Evolutionary conservation across 164 flowering plant species (phyloP), one percentile per base, ranked within the genome.

Genomic region (Aristolochia contorta): DNA sequence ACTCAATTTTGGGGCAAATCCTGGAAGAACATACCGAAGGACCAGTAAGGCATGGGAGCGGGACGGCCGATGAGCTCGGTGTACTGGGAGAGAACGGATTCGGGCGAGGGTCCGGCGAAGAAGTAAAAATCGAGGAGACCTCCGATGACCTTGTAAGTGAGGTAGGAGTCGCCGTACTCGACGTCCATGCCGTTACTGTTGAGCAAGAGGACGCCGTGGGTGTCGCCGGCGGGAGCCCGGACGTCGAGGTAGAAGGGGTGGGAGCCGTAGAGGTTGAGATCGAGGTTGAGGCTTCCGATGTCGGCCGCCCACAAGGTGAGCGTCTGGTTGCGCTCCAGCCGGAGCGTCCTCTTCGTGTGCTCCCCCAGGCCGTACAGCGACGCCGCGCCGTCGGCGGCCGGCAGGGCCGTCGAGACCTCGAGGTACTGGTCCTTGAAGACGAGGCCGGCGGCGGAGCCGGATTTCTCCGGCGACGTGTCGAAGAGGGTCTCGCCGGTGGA

Each of bases 241-340:
- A 87, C 72, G 33, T 90, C 97, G 57, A 90, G 61, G 64, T 90
- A 89, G 47, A 89, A 89, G 4, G 96, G 94, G 66, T 89, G 96
- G 16, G 88, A 83, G 1, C 97, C 97, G 37, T 89, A 89, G 16
- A 89, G 74, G 54, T 85, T 89, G 16, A 85, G 27, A 63, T 87
- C 82, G 5, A 33, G 23, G 58, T 61, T 73, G 0, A 53, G 63
- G 57, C 83, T 79, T 1, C 27, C 77, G 59, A 79, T 74, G 62
- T 91, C 96, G 0, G 84, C 79, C 59, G 78, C 80, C 93, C 93
- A 91, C 41, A 91, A 61, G 2, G 97, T 90, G 18, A 84, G 50
- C 0, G 77, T 79, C 37, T 83, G 74, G 24, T 75, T 64, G 6
- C 55, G 80, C 16, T 51, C 14, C 20, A 91, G 66, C 60, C 67